Conservation (phyloP, 176 grass and related monocot species). For the Thinopyrum elongatum region DNA sequence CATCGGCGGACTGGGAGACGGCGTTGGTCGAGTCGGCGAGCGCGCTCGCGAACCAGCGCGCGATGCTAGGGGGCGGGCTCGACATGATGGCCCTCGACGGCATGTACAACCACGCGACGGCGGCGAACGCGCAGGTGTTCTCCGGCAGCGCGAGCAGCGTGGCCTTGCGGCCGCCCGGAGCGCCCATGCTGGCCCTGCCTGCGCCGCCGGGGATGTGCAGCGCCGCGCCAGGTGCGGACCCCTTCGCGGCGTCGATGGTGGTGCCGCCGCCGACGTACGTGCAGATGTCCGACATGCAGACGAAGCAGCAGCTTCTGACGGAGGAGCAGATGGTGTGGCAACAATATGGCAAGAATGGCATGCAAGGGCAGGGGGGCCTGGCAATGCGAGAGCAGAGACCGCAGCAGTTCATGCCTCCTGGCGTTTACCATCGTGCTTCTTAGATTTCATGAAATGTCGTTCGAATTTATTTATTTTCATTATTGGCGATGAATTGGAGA, state of each 20-base stretch:
- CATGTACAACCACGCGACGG: conserved; percentile 55
- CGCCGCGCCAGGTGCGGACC: neutral
- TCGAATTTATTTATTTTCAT: neutral
- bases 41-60: conserved; percentile 45
- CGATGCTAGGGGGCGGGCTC: conserved; percentile 59
- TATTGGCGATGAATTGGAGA: no score
- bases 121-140: conserved; percentile 8
- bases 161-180: conserved; percentile 13
- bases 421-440: neutral
- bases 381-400: conserved; percentile 47
- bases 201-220: conserved; percentile 17
- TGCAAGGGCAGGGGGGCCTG: conserved; percentile 40
- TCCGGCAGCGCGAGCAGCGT: conserved; percentile 69
- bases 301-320: conserved; percentile 53
- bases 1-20: conserved; percentile 60
- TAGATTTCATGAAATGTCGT: neutral
- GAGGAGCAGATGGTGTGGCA: conserved; percentile 68
- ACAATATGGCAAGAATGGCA: conserved; percentile 55
- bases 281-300: conserved; percentile 88
- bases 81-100: conserved; percentile 73
- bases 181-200: conserved; percentile 59
- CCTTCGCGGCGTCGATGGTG: conserved; percentile 57
- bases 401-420: neutral
- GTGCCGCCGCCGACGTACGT: conserved; percentile 71
- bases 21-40: conserved; percentile 69